Evolutionary conservation across 306 rosid species (phyloP), one percentile per base, ranked within the genome.

Genomic region (Pyrus betulifolia): DNA sequence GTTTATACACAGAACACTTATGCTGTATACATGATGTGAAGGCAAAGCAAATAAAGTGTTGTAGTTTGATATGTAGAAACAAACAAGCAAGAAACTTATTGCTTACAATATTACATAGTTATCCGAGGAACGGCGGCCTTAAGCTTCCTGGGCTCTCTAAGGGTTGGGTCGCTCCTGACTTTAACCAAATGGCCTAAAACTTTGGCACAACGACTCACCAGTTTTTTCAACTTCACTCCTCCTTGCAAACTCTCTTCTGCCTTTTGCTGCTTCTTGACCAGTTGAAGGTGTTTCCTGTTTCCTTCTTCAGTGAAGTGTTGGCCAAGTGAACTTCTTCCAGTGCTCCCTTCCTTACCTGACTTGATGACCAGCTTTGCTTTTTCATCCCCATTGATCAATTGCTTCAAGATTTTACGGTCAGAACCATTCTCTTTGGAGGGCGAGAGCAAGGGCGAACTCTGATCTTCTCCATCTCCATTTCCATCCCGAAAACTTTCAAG

Each of bases 131-230:
- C 35, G 18, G 66, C 21, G 55, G 55, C 55, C 55, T 49, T 17
- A 14, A 49, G 19, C 35, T 61, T 27, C 10, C 10, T 14, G 21
- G 66, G 83, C 49, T 87, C 91, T 78, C 80, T 72, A 67, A 77
- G 57, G 49, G 78, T 82, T 66, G 87, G 86, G 57, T 87, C 97
- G 12, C 87, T 85, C 45, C 85, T 87, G 9, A 81, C 79, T 79
- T 84, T 87, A 62, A 93, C 82, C 82, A 93, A 51, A 74, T 88
- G 88, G 9, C 89, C 86, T 60, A 93, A 80, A 78, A 91, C 85
- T 75, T 89, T 93, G 61, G 92, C 90, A 69, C 85, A 90, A 57
- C 96, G 92, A 85, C 87, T 76, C n/a, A 93, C 87, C 89, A 91
- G 51, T 76, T 87, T 90, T 83, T 82, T 89, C 42, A 93, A 82